phyloP scores from a whole-genome alignment of 306 rosid genomes.

The Begonia peltatifolia region DNA sequence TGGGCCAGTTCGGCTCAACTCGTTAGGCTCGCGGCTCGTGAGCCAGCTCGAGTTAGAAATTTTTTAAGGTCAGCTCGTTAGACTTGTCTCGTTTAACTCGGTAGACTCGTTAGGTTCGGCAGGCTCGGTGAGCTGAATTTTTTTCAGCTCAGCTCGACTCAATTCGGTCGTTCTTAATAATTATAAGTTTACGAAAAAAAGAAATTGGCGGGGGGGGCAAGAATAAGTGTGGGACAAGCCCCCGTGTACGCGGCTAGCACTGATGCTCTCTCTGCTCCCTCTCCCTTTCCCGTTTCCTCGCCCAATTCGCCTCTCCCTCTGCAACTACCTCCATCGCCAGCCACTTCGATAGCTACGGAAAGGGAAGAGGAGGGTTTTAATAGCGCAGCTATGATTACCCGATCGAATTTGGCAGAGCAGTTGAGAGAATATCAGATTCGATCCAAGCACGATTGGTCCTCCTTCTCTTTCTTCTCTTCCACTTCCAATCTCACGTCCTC shows the following conservation, averaged over 20 bases:
- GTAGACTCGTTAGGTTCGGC: no score
- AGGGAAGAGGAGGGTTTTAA: constrained; percentile 2
- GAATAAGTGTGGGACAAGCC: not conserved
- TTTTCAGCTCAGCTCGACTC: no score
- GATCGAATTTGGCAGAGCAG: constrained; percentile 99
- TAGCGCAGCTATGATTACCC: constrained; percentile 57
- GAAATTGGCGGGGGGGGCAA: no score
- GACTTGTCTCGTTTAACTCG: no score
- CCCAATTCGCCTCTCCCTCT: constrained; percentile 11
- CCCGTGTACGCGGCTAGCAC: constrained; percentile 7
- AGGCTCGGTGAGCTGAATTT: no score
- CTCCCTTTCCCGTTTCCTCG: constrained; percentile 11
- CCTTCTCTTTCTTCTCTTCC: constrained; percentile 93
- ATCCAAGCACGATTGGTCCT: constrained; percentile 97
- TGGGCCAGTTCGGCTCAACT: no score
- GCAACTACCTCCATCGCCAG: constrained; percentile 9
- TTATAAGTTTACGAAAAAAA: no score
- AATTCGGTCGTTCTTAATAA: no score
- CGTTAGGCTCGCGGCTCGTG: no score
- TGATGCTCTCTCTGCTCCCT: constrained; percentile 8
- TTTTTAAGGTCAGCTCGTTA: no score
- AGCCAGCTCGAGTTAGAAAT: no score
- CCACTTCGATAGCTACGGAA: not conserved
- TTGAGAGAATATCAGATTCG: constrained; percentile 96
- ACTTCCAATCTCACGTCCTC: constrained; percentile 63